Conservation (phyloP, 2,329 filamentous ascomycete species). For the Fusarium xylarioides region DNA sequence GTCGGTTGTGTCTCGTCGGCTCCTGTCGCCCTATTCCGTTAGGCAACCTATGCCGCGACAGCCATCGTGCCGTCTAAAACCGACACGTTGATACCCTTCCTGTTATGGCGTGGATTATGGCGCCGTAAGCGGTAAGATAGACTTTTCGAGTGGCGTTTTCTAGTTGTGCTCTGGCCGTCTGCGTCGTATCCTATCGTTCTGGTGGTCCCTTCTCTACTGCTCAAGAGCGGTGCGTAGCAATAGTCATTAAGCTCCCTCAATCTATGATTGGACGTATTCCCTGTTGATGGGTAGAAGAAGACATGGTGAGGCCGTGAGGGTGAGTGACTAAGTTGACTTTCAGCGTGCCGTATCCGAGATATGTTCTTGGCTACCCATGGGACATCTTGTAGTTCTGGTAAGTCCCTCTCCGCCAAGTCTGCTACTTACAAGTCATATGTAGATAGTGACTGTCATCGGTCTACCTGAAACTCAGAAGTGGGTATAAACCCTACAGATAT, state of each 20-base stretch:
- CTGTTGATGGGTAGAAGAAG: not conserved
- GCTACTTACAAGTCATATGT: not conserved
- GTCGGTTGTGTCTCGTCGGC: not conserved
- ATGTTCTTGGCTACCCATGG: not conserved
- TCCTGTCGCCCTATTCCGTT: not conserved
- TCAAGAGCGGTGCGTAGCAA: rapidly evolving
- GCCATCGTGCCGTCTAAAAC: not conserved
- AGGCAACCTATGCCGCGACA: not conserved
- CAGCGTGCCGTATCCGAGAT: not conserved
- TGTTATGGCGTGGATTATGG: not conserved
- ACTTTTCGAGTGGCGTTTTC: not conserved
- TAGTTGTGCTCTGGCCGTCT: not conserved
- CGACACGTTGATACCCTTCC: not conserved
- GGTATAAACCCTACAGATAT: not conserved
- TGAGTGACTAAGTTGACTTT: not conserved
- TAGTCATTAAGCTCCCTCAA: not conserved
- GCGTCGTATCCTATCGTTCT: not conserved
- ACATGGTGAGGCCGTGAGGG: not conserved
- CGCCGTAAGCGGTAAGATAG: not conserved
- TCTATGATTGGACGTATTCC: not conserved
- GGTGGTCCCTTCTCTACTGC: rapidly evolving
- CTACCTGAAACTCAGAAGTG: not conserved
- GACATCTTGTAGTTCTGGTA: not conserved
- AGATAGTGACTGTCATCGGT: not conserved
- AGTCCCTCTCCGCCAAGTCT: not conserved